Evolutionary conservation across 139 green algal species (phyloP).

Genomic region (Chlamydomonas sp.): DNA sequence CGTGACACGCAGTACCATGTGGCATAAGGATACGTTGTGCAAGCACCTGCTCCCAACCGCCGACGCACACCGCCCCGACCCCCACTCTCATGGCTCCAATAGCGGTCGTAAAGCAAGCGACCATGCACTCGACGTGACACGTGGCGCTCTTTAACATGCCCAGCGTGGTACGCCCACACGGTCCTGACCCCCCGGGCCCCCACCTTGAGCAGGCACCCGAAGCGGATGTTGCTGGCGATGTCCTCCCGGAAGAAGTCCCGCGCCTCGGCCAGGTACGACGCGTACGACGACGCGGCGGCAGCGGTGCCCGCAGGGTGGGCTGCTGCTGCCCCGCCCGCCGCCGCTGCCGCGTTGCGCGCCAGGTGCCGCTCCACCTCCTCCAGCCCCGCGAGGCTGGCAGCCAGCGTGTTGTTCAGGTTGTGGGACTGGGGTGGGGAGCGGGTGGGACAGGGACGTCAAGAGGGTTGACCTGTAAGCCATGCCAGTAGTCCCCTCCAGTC

Average conservation of each 20-base stretch:
- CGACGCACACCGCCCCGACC: no score
- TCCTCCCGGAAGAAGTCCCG: constrained; percentile 57
- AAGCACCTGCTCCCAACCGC: no score
- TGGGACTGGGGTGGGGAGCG: neutral
- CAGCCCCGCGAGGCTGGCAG: constrained; percentile 29
- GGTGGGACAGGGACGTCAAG: neutral
- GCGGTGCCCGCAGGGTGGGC: neutral
- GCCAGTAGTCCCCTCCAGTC: no score
- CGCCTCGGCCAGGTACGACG: constrained; percentile 52
- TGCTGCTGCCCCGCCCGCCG: neutral
- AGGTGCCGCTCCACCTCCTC: constrained; percentile 44
- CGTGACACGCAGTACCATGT: neutral
- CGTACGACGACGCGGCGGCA: neutral
- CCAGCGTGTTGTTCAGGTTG: constrained; percentile 5
- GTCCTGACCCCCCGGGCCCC: neutral
- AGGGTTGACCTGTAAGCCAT: neutral
- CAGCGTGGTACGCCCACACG: neutral
- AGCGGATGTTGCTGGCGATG: constrained; percentile 51
- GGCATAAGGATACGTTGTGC: neutral
- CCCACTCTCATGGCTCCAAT: no score
- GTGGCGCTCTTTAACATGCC: no score
- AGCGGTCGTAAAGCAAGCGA: no score
- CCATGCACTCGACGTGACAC: no score
- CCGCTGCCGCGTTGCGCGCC: neutral
- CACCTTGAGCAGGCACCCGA: constrained; percentile 61